A percentile compares a stretch with the other conserved stretches of the same genome.
phyloP scores from a whole-genome alignment of 257 asterid genomes.

The Salvia miltiorrhiza region DNA sequence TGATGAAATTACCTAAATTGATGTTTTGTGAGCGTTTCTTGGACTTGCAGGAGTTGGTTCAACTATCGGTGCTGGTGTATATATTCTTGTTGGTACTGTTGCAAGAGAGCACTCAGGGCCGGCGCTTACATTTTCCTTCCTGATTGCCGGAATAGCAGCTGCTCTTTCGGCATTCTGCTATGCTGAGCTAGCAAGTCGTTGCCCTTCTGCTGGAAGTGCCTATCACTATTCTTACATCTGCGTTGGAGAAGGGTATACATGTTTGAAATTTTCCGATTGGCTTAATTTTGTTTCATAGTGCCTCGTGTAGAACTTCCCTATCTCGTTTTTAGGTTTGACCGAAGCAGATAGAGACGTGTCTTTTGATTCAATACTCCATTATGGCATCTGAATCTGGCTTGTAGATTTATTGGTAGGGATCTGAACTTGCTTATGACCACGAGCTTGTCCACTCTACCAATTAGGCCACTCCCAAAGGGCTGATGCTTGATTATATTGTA shows the following conservation, averaged over 20 bases:
- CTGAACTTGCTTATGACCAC: background rate
- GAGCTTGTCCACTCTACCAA: background rate
- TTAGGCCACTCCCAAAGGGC: background rate
- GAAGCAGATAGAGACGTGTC: background rate
- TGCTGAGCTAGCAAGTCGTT: constrained; percentile 91
- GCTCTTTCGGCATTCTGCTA: constrained; percentile 96
- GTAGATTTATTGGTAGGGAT: background rate
- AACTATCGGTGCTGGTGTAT: constrained; percentile 95
- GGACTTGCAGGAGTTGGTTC: constrained; percentile 80
- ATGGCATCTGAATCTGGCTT: background rate
- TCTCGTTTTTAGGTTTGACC: background rate
- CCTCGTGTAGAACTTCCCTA: background rate
- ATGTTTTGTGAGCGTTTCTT: constrained; percentile 16
- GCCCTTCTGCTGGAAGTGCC: constrained; percentile 99
- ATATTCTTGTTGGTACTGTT: constrained; percentile 91
- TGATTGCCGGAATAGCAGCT: constrained; percentile 95
- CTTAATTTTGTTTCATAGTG: background rate
- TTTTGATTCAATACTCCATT: background rate
- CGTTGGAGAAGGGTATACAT: constrained; percentile 81
- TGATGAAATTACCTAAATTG: background rate
- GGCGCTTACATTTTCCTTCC: constrained; percentile 79
- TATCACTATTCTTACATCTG: constrained; percentile 95
- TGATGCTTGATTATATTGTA: background rate
- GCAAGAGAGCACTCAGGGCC: constrained; percentile 98
- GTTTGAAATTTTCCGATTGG: background rate